Base-by-base conservation (phyloP, 2,329 filamentous ascomycete species). In the Blastomyces gilchristii region DNA sequence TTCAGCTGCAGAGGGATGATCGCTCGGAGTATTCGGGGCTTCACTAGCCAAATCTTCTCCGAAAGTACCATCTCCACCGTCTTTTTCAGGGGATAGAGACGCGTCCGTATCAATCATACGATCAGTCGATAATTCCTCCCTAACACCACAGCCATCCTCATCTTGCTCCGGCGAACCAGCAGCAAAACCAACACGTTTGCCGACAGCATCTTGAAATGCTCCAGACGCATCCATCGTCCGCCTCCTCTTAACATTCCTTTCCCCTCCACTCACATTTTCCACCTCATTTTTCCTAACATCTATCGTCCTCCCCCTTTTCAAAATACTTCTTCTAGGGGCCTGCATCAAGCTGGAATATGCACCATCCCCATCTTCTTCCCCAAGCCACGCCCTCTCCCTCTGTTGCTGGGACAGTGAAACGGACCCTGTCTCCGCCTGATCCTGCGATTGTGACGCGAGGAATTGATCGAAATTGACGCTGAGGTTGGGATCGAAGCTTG, bases 401-500 rank as follows among this genome's bases (percentile, higher is more conserved):
- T 66, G 70, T 62, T 71, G 71, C 62, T 76, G 74, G 9, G 73
- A 75, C 5, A 70, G 67, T 3, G 74, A 71, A 28, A 68, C 14
- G 4, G 53, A 7, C 3, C 22, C 49, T 12, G 16, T 34, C 12
- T 2, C 1, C 34, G 49, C 70, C 57, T 73, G 74, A 0, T 73
- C 71, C 7, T 37, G 41, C 16, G 41, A 49, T 56, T 74, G 70
- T 9, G 66, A 67, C 39, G 64, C 57, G 45, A 77, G 56, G 41
- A 73, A 77, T n/a, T 72, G 67, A 63, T 77, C 74, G 37, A 77
- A 76, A 62, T 76, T 72, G 28, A 77, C 68, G 8, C 64, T 67
- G 1, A 75, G 62, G 18, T 71, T 68, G 14, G 65, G 65, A 9
- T 66, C 67, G 12, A 66, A 59, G 18, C 49, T 37, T 60, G 25